Percentiles rank a stretch among this genome's conserved stretches.
These are phyloP conservation scores for Xylaria sp. DNA, from an alignment of 495 filamentous ascomycete genomes.

Conservation along the genomic window DNA sequence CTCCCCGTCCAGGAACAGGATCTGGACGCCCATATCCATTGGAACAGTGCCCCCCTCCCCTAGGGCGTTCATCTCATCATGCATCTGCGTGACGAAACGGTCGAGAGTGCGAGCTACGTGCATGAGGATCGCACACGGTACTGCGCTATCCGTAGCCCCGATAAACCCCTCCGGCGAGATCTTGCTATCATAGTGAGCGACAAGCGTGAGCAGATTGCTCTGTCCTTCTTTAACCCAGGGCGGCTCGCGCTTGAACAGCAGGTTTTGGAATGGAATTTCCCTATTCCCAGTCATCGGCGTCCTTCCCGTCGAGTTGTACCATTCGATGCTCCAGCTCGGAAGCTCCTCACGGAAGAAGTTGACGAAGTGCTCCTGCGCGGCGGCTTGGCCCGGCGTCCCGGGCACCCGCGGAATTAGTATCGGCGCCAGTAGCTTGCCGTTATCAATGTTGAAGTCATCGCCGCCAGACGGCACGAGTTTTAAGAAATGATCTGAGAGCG, in stretches of 20 bases:
- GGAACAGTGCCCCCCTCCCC: constrained; percentile 62
- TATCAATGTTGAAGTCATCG: constrained; percentile 80
- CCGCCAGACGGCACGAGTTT: constrained; percentile 69
- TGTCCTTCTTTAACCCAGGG: constrained; percentile 78
- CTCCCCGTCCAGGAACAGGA: constrained; percentile 91
- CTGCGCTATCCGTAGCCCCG: constrained; percentile 91
- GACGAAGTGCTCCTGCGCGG: constrained; percentile 81
- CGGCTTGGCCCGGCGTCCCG: constrained; percentile 76
- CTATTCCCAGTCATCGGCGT: constrained; percentile 75
- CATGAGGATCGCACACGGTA: constrained; percentile 90
- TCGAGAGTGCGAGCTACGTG: constrained; percentile 84
- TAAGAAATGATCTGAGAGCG: constrained; percentile 75
- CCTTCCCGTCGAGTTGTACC: constrained; percentile 84
- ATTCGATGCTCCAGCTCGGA: constrained; percentile 78
- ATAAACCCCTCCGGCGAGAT: constrained; percentile 86
- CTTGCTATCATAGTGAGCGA: constrained; percentile 94
- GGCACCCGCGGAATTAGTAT: constrained; percentile 91
- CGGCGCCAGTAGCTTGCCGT: constrained; percentile 78
- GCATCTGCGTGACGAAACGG: constrained; percentile 77
- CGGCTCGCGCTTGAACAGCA: constrained; percentile 89
- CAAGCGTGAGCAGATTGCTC: constrained; percentile 80
- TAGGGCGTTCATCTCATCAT: constrained; percentile 71
- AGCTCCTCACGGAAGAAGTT: constrained; percentile 77
- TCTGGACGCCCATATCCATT: constrained; percentile 83
- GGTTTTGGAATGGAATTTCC: constrained; percentile 82